Conservation (phyloP, 1,284 basidiomycete genomes). For the Vanrija pseudolonga region DNA sequence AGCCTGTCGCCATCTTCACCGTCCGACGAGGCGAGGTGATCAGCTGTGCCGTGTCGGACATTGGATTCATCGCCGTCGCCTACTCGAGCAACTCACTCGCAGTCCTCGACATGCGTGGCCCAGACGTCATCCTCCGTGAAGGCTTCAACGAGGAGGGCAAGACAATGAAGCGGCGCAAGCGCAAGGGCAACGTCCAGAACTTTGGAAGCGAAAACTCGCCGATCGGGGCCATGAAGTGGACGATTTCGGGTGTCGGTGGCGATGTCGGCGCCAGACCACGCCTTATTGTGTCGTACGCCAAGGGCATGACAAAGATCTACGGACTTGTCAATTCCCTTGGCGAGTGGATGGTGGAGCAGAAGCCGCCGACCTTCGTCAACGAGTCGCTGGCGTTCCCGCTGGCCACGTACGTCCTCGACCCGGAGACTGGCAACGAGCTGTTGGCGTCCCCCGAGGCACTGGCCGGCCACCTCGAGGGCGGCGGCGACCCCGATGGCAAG, state of each 20-base stretch:
- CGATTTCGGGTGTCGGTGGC: constrained; percentile 58
- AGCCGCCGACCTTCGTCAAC: constrained; percentile 46
- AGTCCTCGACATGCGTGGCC: constrained; percentile 68
- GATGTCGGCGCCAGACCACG: constrained; percentile 59
- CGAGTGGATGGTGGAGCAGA: constrained; percentile 59
- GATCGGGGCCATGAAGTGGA: constrained; percentile 62
- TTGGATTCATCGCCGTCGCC: constrained; percentile 69
- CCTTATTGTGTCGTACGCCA: constrained; percentile 60
- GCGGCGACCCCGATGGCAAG: constrained; percentile 14
- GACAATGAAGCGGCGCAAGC: constrained; percentile 45
- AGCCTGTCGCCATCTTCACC: constrained; percentile 62
- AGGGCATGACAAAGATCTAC: constrained; percentile 61
- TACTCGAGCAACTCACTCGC: constrained; percentile 61
- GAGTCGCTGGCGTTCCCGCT: constrained; percentile 56
- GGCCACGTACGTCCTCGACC: constrained; percentile 62
- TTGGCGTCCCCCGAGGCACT: constrained; percentile 24
- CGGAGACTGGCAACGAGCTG: constrained; percentile 56
- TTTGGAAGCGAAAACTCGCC: constrained; percentile 42
- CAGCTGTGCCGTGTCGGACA: constrained; percentile 62
- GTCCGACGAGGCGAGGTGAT: constrained; percentile 55
- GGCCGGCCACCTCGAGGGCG: constrained; percentile 13
- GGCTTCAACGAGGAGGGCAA: constrained; percentile 43
- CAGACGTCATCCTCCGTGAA: constrained; percentile 59
- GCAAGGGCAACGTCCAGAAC: constrained; percentile 44
- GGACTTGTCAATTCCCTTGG: constrained; percentile 53